Conservation (phyloP, 768 basidiomycete genomes). For the Megacollybia marginata region DNA sequence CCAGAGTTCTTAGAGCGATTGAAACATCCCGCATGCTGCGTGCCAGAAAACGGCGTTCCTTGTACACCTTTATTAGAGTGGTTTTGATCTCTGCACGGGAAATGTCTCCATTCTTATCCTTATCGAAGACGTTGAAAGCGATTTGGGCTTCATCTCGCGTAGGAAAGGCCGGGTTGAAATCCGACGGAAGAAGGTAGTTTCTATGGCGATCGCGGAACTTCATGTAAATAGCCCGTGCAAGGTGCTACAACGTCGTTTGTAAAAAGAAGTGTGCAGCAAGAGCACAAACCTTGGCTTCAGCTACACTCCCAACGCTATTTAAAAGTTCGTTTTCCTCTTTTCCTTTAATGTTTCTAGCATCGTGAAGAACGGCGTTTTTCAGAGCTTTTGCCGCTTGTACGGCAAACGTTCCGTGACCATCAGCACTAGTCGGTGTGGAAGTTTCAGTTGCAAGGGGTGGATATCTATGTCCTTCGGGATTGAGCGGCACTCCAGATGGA, state of each 20-base stretch:
- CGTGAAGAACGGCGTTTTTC: slow-evolving; percentile 66
- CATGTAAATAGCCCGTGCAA: slow-evolving; percentile 61
- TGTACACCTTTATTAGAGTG: slow-evolving; percentile 62
- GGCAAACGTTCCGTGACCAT: slow-evolving; percentile 33
- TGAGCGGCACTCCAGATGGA: slow-evolving; percentile 5
- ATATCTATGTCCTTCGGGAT: slow-evolving; percentile 3
- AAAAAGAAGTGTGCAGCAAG: neutral
- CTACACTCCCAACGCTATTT: slow-evolving; percentile 4
- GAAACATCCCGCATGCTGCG: slow-evolving; percentile 74
- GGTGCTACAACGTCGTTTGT: slow-evolving; percentile 33
- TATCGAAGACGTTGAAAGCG: slow-evolving; percentile 73
- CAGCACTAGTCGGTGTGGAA: slow-evolving; percentile 15
- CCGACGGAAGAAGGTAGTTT: slow-evolving; percentile 54
- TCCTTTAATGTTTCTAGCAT: slow-evolving; percentile 64
- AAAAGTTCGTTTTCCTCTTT: slow-evolving; percentile 21
- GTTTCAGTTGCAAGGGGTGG: slow-evolving; percentile 6
- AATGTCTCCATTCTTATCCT: slow-evolving; percentile 71
- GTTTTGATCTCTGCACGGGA: slow-evolving; percentile 71
- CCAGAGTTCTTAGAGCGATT: slow-evolving; percentile 55
- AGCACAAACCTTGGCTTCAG: slow-evolving; percentile 55
- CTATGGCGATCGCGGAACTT: slow-evolving; percentile 48
- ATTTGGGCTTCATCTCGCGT: slow-evolving; percentile 47
- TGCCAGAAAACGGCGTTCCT: slow-evolving; percentile 69
- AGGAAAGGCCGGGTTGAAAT: slow-evolving; percentile 65
- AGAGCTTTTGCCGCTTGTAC: slow-evolving; percentile 56